Base-by-base conservation (phyloP, 768 basidiomycete species). In the Rubroboletus pulcherrimus region DNA sequence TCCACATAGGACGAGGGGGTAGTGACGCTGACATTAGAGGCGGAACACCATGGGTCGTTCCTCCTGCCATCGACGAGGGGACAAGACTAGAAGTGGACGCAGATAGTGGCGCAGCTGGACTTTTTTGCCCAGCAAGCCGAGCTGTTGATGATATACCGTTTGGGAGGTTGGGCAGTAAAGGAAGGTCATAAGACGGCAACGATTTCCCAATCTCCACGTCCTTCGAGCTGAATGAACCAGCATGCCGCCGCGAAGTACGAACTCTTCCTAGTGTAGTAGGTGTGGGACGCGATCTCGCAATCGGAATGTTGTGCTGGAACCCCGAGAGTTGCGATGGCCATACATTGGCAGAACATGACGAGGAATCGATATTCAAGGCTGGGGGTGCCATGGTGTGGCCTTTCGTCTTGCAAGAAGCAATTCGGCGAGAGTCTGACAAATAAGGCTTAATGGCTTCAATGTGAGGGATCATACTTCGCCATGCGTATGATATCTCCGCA, bases 201-300 rank as follows among this genome's bases (percentile, higher is more conserved):
- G 82, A 77, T 71, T 86, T 91, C 39, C 94, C 94, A 49, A 91
- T 85, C 66, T 96, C 87, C 7, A 96, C 89, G 67, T 97, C 94
- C 66, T 92, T 89, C 26, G 81, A 85, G 58, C 94, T 96, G 74
- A 96, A 98, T 4, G 94, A 96, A n/a, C 94, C 94, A 6, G 91
- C 94, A 69, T 96, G 90, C 37, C 94, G 79, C 42, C 93, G 79
- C 24, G 83, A 79, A 47, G 81, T 85, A 29, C 84, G 83, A 26
- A 70, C 71, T 56, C 79, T 78, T 53, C 72, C 78, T 54, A 63
- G 68, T 26, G 58, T 56, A 58, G 54, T 66, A 21, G 63, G 69
- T 6, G 66, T 62, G 5, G 63, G 62, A 14, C 67, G 71, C 21
- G 66, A 71, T 59, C 62, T 68, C 9, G 65, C 66, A 29, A 73